Evolutionary conservation across 2,329 filamentous ascomycete genomes (phyloP), one percentile per base, ranked within the genome.

Genomic region (Nannizzia gypsea): DNA sequence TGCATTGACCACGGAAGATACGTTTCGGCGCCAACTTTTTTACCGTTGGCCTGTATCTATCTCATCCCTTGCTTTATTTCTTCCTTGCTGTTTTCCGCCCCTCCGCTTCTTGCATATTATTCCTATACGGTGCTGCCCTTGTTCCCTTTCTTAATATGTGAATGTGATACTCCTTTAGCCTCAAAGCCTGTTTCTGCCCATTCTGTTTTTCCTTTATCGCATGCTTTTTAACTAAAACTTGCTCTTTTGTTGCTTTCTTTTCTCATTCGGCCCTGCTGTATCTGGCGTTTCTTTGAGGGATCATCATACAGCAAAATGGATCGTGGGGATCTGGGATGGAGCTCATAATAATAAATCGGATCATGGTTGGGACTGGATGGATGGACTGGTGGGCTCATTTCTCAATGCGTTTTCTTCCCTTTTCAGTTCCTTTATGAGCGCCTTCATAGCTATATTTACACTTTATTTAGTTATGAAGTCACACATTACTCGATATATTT

Each of bases 261-360:
- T 26, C 38, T 58, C 34, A 15, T 40, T 28, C 13, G 5, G 11
- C 36, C 22, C 20, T 38, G 20, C 42, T 46, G 31, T 26, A 31
- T 58, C 26, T 28, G 56, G 56, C 56, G 56, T 58, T 58, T 17
- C 34, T 58, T 11, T 28, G 11, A 48, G 56, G n/a, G 9, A 31
- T 58, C 13, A 57, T 44, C 38, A 48, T 44, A 46, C 20, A 15
- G 54, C 34, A 22, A 20, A 31, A 24, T 9, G 9, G 36, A 36
- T 56, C 6, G 50, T 54, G 50, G 50, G 48, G 50, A 20, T 54
- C 9, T 54, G 24, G 48, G 26, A 34, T 34, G 4, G n/a, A n/a
- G 26, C 26, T 54, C 50, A 54, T 28, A 50, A 31, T 34, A 31
- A 31, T 34, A 54, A 17, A 54, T 54, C 50, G 50, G 54, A 56